These are phyloP conservation scores for Citropsis articulata DNA, from an alignment of 345 rosid species.

Conservation along the genomic window DNA sequence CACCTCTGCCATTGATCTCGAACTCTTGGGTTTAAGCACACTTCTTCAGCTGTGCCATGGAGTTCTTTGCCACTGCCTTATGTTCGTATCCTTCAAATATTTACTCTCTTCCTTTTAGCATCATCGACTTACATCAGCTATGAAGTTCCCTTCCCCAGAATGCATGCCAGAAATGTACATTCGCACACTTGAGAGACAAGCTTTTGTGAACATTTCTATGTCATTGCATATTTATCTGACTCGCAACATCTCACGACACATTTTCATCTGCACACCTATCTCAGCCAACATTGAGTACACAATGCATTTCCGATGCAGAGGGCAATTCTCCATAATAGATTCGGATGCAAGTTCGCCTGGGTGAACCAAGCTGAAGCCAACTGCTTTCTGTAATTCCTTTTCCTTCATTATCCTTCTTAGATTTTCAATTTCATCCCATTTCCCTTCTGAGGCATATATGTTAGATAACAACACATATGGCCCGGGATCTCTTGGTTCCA, in stretches of 20 bases:
- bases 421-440: slow-evolving; percentile 51
- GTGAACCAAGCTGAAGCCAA: slow-evolving; percentile 18
- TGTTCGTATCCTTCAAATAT: not conserved
- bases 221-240: not conserved
- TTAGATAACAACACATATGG: slow-evolving; percentile 50
- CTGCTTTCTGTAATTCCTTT: slow-evolving; percentile 25
- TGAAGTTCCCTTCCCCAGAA: not conserved
- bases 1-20: not conserved
- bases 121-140: not conserved
- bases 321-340: slow-evolving; percentile 12
- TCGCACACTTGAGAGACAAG: not conserved
- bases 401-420: slow-evolving; percentile 45
- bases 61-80: not conserved
- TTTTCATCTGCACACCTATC: slow-evolving; percentile 39
- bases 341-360: slow-evolving; percentile 13
- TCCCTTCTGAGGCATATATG: slow-evolving; percentile 50
- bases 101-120: not conserved
- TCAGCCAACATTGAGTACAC: slow-evolving; percentile 49
- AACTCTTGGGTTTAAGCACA: not conserved
- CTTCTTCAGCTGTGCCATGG: not conserved
- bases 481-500: slow-evolving; percentile 43
- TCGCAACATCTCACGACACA: slow-evolving; percentile 8
- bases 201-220: not conserved
- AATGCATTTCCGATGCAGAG: slow-evolving; percentile 26
- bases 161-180: not conserved